These are phyloP conservation scores for Boletus barrowsii DNA, from an alignment of 768 basidiomycete genomes.

Conservation along the genomic window DNA sequence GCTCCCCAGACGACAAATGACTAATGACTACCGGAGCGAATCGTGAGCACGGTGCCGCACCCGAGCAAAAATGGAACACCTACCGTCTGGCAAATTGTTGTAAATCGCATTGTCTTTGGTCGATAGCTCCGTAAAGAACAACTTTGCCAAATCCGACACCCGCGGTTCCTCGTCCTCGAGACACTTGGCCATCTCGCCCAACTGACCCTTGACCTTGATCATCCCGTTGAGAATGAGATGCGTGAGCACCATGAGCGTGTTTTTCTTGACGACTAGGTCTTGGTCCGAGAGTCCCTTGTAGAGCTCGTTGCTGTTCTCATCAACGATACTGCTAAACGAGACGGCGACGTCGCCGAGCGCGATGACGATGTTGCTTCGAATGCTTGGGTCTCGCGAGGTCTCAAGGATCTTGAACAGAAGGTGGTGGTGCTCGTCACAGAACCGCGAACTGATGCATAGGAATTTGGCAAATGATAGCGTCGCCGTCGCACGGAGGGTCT, in stretches of 20 bases:
- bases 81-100: constrained; percentile 96
- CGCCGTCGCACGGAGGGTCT: constrained; percentile 80
- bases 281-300: constrained; percentile 91
- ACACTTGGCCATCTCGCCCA: constrained; percentile 99
- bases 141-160: constrained; percentile 90
- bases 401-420: constrained; percentile 94
- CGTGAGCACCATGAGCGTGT: constrained; percentile 97
- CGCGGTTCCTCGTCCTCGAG: constrained; percentile 86
- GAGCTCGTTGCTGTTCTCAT: constrained; percentile 94
- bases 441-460: constrained; percentile 90
- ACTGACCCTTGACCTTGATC: constrained; percentile 99
- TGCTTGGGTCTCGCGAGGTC: constrained; percentile 83
- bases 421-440: constrained; percentile 87
- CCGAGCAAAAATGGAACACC: constrained; percentile 15
- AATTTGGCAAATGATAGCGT: constrained; percentile 92
- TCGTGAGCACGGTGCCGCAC: constrained; percentile 1
- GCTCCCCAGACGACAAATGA: constrained; percentile 85
- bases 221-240: constrained; percentile 97
- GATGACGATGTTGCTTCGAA: constrained; percentile 95
- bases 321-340: constrained; percentile 95
- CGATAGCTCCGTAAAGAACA: constrained; percentile 95
- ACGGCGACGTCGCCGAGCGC: constrained; percentile 97
- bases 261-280: constrained; percentile 93
- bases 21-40: constrained; percentile 67
- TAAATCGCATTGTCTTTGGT: constrained; percentile 99